Conservation (phyloP, 1,139 yeast species). For the Geotrichum australiense region DNA sequence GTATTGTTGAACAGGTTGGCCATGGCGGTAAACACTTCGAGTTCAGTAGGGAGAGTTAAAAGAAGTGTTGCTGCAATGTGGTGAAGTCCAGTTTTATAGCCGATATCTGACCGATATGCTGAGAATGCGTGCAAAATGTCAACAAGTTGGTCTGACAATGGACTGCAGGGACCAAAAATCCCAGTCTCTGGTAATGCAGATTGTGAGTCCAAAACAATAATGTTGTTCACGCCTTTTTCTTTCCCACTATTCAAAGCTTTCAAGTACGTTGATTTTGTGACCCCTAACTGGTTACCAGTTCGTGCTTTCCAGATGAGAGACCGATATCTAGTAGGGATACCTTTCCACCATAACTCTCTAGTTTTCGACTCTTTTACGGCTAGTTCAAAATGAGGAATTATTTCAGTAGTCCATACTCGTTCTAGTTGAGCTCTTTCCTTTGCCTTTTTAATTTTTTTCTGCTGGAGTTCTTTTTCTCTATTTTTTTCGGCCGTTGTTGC, state of each 20-base stretch:
- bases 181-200: constrained; percentile 42
- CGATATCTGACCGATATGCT: constrained; percentile 28
- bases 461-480: constrained; percentile 27
- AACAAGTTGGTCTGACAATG: constrained; percentile 34
- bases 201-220: constrained; percentile 31
- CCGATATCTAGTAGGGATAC: constrained; percentile 48
- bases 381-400: constrained; percentile 35
- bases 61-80: constrained; percentile 41
- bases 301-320: constrained; percentile 47
- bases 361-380: constrained; percentile 37
- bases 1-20: constrained; percentile 39
- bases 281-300: constrained; percentile 36
- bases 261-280: constrained; percentile 23
- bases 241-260: constrained; percentile 25
- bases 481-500: constrained; percentile 34
- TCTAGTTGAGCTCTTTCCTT: constrained; percentile 29
- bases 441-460: constrained; percentile 29
- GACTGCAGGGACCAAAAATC: constrained; percentile 38
- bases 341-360: constrained; percentile 63
- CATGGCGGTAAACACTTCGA: constrained; percentile 42
- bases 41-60: constrained; percentile 34
- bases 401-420: constrained; percentile 41
- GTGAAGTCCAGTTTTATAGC: constrained; percentile 25
- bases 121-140: constrained; percentile 32
- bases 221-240: constrained; percentile 10